Base-by-base conservation (phyloP, 2,329 filamentous ascomycete species). In the Claviceps digitariae region DNA sequence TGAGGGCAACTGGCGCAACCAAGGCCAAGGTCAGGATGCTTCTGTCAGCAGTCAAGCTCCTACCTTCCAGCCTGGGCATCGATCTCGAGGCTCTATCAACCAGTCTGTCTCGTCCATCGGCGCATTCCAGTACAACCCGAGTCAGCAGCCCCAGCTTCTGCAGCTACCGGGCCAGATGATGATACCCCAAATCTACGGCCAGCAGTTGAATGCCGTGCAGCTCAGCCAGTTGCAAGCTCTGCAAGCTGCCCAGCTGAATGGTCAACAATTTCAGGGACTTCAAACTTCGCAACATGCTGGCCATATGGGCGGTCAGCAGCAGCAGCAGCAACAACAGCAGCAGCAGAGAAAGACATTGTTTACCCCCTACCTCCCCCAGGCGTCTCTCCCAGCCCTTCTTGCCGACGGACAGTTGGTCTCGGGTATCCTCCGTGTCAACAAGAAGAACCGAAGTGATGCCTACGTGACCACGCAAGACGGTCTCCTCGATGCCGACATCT, bases 401-500 rank as follows among this genome's bases (percentile, higher is more conserved):
- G 84, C 82, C 56, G 89, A 96, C 64, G 93, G 93, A 20, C 90
- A 95, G 69, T 84, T 98, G 54, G 93, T 98, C 52, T 91, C 91
- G 57, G 93, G 93, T 73, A 90, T 96, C 61, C 84, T 98, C 51
- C 87, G 93, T 56, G 93, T 98, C 59, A 98, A 98, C 81, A 98
- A 97, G 77, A 98, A 98, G 78, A 98, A 98, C 72, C 86, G 93
- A 58, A 97, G 91, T 63, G 93, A 98, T 70, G 93, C 93, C 29
- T 98, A 98, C 64, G 93, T 98, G 53, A 93, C 93, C 12, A 95
- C 90, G 13, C 83, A 86, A 56, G 93, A 98, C 66, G 82, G 82
- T 48, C 73, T 86, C 56, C 78, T 98, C 48, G 93, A 97, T 70
- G 91, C 93, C 45, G 93, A 98, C 67, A 98, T 98, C 65, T 98